Evolutionary conservation across 768 basidiomycete species (phyloP).

Genomic region (Leccinum variicolor): DNA sequence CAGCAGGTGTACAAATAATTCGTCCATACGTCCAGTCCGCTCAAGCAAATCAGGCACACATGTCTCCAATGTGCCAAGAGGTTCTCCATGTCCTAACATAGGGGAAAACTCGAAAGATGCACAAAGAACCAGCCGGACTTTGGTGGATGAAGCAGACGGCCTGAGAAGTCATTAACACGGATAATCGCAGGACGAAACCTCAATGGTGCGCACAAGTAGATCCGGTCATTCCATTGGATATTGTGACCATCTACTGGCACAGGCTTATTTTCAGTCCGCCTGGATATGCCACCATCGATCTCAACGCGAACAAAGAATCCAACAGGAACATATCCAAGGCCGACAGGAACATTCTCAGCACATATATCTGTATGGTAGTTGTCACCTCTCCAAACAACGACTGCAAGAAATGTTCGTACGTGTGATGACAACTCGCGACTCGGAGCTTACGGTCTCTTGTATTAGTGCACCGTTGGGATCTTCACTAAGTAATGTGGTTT

Average conservation of each 20-base stretch:
- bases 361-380: conserved; percentile 2
- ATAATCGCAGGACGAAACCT: background rate
- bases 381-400: background rate
- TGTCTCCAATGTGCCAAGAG: background rate
- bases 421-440: conserved; percentile 2
- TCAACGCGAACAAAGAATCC: conserved; percentile 7
- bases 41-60: background rate
- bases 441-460: too few species aligned
- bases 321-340: conserved; percentile 4
- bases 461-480: too few species aligned
- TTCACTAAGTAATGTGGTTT: background rate
- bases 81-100: background rate
- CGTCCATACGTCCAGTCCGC: background rate
- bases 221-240: background rate
- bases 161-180: background rate
- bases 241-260: background rate
- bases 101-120: conserved; percentile 6
- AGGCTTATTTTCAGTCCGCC: background rate
- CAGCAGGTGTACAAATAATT: background rate
- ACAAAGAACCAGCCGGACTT: background rate
- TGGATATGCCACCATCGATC: background rate
- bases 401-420: background rate
- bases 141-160: background rate
- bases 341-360: background rate
- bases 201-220: background rate